Base-by-base conservation (phyloP, 169 alveolate species). In the Eimeria brunetti region DNA sequence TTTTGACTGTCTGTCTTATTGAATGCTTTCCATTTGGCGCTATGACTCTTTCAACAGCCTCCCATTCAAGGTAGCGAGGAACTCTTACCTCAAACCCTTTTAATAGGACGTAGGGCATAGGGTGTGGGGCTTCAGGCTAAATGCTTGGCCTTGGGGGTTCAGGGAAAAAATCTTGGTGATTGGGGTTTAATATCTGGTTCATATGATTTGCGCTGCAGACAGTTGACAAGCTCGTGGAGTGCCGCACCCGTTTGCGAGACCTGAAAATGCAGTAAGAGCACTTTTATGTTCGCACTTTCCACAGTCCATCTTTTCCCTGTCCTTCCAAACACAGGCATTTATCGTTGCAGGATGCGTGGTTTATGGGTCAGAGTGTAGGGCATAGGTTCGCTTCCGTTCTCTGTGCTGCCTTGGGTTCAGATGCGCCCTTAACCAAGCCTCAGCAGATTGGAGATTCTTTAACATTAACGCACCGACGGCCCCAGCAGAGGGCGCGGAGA, bases 211-310 rank as follows among this genome's bases (percentile, higher is more conserved):
- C 22, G 75, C 49, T 33, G 75, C 90, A 83, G 90, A 83, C 90
- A 24, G 90, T 83, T n/a, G 90, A 83, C 90, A 83, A 83, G 20
- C 75, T 83, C 46, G 75, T 83, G 49, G 90, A 83, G 60, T 83
- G 90, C 51, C 58, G 90, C 6, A 56, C 90, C 18, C 71, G 75
- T 36, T 9, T 83, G 90, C 38, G 90, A 24, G 90, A 83, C 73
- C 62, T 83, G 33, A 83, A 56, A 36, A 83, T 64, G 38, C 90
- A 83, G 90, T 83, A 83, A 49, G 90, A 18, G 83, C 56, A 73
- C 36, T 73, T 73, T 9, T 51, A 8, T 33, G 83, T 73, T 24
- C 16, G 11, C 16, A 6, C 56, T 27, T 12, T 18, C 51, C 51
- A 38, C 24, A 33, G 51, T 33, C 16, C 4, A 41, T 1, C 83